Conservation (phyloP, 352 stramenopile genomes). For the Blastocystis sp. region DNA sequence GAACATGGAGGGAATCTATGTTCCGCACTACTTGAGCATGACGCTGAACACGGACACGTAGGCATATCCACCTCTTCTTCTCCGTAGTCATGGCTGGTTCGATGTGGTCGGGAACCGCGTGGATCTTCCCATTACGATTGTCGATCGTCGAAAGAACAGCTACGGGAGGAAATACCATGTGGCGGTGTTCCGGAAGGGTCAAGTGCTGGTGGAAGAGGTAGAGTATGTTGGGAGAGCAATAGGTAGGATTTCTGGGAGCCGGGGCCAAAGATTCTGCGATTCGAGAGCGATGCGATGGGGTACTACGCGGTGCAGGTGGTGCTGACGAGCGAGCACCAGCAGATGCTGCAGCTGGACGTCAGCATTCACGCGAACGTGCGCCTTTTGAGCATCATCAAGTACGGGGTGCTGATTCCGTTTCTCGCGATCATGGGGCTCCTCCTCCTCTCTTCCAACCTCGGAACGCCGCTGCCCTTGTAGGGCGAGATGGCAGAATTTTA, state of each 20-base stretch:
- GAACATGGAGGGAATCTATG: background rate
- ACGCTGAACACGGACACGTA: background rate
- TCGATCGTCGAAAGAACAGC: background rate
- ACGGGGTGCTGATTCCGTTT: constrained; percentile 21
- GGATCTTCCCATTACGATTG: constrained; percentile 22
- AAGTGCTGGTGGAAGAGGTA: background rate
- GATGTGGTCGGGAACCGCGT: background rate
- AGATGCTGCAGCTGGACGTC: background rate
- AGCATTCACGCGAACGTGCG: constrained; percentile 17
- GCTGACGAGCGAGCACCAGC: constrained; percentile 26
- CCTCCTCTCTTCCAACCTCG: constrained; percentile 27
- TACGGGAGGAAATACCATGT: background rate
- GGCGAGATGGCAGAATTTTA: background rate
- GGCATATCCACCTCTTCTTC: background rate
- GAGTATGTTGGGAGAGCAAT: background rate
- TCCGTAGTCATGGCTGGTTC: background rate
- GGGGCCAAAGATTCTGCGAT: background rate
- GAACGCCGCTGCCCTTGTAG: constrained; percentile 30
- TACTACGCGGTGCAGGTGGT: constrained; percentile 37
- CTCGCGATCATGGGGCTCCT: background rate
- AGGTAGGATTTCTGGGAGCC: background rate
- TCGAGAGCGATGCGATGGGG: background rate
- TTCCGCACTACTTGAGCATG: background rate
- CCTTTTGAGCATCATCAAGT: background rate
- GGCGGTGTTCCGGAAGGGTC: constrained; percentile 8